phyloP scores from a whole-genome alignment of 257 asterid genomes.

The Linderniella brevidens region DNA sequence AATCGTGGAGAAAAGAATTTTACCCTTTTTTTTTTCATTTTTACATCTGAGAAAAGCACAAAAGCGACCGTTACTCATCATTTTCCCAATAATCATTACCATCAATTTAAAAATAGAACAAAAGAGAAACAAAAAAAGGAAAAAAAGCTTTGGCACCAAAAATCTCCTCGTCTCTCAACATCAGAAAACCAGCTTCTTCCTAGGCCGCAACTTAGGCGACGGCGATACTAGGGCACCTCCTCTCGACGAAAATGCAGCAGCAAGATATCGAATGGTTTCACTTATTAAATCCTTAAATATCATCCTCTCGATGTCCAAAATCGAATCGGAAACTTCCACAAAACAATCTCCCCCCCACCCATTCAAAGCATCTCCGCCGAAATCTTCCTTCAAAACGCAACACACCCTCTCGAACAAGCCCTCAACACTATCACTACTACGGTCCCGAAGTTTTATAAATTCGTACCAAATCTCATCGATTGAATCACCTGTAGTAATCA shows the following conservation, averaged over 20 bases:
- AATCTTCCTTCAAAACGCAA: slow-evolving; percentile 46
- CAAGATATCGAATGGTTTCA: slow-evolving; percentile 55
- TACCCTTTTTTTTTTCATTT: no score
- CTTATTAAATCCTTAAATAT: slow-evolving; percentile 58
- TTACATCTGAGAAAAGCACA: no score
- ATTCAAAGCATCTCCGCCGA: slow-evolving; percentile 30
- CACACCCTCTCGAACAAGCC: slow-evolving; percentile 53
- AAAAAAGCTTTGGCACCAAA: no score
- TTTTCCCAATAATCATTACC: no score
- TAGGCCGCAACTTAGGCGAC: slow-evolving; percentile 13
- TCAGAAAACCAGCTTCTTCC: slow-evolving; percentile 54
- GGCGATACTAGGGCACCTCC: background rate
- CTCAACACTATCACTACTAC: slow-evolving; percentile 15
- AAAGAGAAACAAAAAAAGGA: no score
- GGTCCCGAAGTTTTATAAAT: slow-evolving; percentile 37
- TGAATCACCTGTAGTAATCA: slow-evolving; percentile 12
- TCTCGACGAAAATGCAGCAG: slow-evolving; percentile 18
- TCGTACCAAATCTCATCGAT: slow-evolving; percentile 42
- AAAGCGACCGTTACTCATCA: no score
- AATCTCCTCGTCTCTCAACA: no score
- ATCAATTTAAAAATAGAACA: no score
- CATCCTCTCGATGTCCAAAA: slow-evolving; percentile 62
- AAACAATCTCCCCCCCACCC: slow-evolving; percentile 83
- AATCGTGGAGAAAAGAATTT: no score
- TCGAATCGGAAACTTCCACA: slow-evolving; percentile 50